phyloP scores from a whole-genome alignment of 2,329 filamentous ascomycete species.

The Penicillium sp. region DNA sequence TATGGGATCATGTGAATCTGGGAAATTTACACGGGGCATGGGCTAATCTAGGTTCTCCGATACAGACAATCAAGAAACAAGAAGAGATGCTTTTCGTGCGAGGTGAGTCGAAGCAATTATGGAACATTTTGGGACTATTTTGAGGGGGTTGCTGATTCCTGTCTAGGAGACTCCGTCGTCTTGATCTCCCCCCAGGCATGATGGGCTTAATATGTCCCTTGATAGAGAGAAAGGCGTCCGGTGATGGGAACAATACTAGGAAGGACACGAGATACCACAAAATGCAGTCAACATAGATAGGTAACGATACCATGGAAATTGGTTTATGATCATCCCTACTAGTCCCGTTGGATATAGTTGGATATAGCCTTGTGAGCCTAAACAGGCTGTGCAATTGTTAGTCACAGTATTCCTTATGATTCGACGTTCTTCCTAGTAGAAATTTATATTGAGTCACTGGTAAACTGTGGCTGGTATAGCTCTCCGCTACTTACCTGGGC shows the following conservation, averaged over 20 bases:
- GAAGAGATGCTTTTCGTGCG: conserved; percentile 98
- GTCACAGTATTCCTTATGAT: conserved; percentile 6
- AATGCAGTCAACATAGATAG: conserved; percentile 21
- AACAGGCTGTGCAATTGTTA: background rate
- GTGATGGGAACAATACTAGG: conserved; percentile 14
- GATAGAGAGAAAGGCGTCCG: conserved; percentile 20
- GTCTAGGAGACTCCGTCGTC: conserved; percentile 69
- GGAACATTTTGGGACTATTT: background rate
- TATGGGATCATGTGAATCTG: conserved; percentile 39
- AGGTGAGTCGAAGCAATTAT: conserved; percentile 57
- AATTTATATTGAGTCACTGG: background rate
- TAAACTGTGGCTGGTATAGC: background rate
- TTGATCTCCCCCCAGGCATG: conserved; percentile 64
- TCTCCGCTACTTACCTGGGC: background rate
- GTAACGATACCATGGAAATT: conserved; percentile 23
- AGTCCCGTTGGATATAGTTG: background rate
- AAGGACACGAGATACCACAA: conserved; percentile 19
- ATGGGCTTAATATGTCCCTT: conserved; percentile 16
- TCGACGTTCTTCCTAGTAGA: background rate
- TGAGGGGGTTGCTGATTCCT: conserved; percentile 28
- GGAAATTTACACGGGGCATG: background rate
- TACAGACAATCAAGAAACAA: conserved; percentile 87
- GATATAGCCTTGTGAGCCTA: background rate
- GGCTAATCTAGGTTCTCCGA: conserved; percentile 11
- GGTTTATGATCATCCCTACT: conserved; percentile 14